Conservation (phyloP, 2,329 filamentous ascomycete genomes). For the Seiridium unicorne region DNA sequence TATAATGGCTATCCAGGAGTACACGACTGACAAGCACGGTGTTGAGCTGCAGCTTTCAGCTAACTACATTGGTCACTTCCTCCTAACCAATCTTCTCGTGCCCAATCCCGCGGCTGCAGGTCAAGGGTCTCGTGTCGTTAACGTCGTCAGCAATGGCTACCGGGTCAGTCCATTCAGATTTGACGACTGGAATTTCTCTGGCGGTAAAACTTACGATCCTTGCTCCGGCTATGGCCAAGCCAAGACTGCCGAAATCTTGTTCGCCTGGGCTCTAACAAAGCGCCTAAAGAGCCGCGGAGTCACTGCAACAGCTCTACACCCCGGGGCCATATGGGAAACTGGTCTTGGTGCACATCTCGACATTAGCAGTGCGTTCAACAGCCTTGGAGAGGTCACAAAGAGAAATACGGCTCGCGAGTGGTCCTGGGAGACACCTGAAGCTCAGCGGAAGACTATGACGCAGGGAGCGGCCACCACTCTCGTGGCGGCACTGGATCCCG, state of each 20-base stretch:
- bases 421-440: constrained; percentile 16
- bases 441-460: constrained; percentile 33
- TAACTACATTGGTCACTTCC: constrained; percentile 50
- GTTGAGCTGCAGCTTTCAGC: constrained; percentile 40
- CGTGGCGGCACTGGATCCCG: constrained; percentile 39
- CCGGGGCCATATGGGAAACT: constrained; percentile 15
- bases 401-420: constrained; percentile 15
- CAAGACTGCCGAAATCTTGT: constrained; percentile 46
- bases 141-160: constrained; percentile 38
- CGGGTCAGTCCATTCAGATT: constrained; percentile 36
- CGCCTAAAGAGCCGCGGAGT: constrained; percentile 28
- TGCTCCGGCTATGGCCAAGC: constrained; percentile 45
- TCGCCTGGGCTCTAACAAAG: constrained; percentile 31
- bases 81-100: constrained; percentile 44
- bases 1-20: constrained; percentile 21
- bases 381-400: constrained; percentile 24
- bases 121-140: constrained; percentile 37
- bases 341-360: background rate
- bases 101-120: constrained; percentile 36
- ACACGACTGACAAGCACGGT: constrained; percentile 21
- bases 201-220: constrained; percentile 33
- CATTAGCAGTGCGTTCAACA: background rate
- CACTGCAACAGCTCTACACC: constrained; percentile 31
- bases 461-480: constrained; percentile 38
- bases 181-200: constrained; percentile 37